These are phyloP conservation scores for Phytophthora parvispora DNA, from an alignment of 352 stramenopile species.

Conservation along the genomic window DNA sequence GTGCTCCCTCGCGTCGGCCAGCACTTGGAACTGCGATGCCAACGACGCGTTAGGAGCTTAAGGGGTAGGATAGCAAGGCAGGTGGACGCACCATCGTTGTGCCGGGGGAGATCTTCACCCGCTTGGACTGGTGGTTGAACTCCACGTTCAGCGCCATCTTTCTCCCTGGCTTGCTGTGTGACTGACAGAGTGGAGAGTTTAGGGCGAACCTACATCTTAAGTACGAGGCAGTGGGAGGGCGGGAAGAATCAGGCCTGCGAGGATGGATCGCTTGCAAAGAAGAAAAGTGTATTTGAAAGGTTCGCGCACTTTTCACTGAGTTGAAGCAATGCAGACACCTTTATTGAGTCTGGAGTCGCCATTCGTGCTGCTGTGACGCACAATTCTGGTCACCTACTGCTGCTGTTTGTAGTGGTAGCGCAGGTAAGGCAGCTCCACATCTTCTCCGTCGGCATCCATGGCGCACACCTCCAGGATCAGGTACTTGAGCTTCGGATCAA, in stretches of 20 bases:
- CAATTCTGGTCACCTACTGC: conserved; percentile 36
- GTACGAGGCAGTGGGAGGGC: too few species aligned
- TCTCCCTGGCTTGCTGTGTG: conserved; percentile 6
- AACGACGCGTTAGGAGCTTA: neutral
- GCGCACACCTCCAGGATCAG: conserved; percentile 97
- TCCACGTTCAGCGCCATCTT: conserved; percentile 83
- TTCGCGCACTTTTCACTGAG: too few species aligned
- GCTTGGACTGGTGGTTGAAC: conserved; percentile 78
- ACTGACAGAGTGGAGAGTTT: too few species aligned
- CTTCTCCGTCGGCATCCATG: conserved; percentile 96
- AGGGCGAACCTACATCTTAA: too few species aligned
- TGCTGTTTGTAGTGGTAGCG: conserved; percentile 88
- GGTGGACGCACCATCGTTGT: conserved; percentile 72
- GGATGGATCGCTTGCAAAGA: too few species aligned
- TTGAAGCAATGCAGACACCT: too few species aligned
- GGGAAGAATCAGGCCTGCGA: too few species aligned
- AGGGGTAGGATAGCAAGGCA: neutral
- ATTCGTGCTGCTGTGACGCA: too few species aligned
- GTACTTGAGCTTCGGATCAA: conserved; percentile 96
- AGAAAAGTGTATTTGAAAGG: too few species aligned
- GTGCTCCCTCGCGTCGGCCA: conserved; percentile 64
- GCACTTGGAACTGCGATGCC: conserved; percentile 71
- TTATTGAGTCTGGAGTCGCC: too few species aligned
- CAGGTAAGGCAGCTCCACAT: conserved; percentile 97
- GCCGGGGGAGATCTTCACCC: conserved; percentile 75